Evolutionary conservation across 768 basidiomycete species (phyloP), one percentile per base, ranked within the genome.

Genomic region (Dentipellis sp.): DNA sequence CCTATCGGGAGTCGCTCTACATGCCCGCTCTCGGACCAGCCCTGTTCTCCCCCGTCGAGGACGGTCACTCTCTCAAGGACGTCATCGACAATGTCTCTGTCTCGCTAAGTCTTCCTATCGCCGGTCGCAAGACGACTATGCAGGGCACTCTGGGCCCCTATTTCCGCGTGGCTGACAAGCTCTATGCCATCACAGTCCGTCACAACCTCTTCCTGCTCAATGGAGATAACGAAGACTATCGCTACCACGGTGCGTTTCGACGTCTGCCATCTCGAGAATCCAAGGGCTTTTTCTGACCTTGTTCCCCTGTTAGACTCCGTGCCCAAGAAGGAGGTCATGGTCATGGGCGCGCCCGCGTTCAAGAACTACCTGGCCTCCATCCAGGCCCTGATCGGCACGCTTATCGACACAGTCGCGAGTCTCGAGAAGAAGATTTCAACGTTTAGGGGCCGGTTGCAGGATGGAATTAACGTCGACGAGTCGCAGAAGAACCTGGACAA

Each of bases 101-200:
- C 53, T 52, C 70, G 1, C 75, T 74, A 50, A 60, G 73, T 56
- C 66, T 71, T 12, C 67, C 66, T 5, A 73, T 75, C 42, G 64
- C 72, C 53, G 65, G 72, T 52, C 46, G 50, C 46, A 65, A 63
- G 60, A 73, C 69, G 2, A 38, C 52, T 4, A 65, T 58, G 57
- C 70, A 74, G 60, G 74, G 75, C 9, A 75, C 72, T 1, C 22
- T 74, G 8, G 72, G 72, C 9, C 65, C 69, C 48, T 76, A 71
- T 53, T 71, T 76, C 58, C 14, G 55, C 19, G 58, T 61, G 1
- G 65, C 63, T 29, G 50, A 66, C 5, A 59, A 66, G 10, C 71
- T 72, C 55, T 72, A 72, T 39, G 68, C 57, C 42, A 56, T 72
- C 50, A 75, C 71, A 1, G 65, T 59, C 35, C 70, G 69, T 38